Evolutionary conservation across 78 protist genomes (phyloP).

Genomic region (Ministeria vibrans): DNA sequence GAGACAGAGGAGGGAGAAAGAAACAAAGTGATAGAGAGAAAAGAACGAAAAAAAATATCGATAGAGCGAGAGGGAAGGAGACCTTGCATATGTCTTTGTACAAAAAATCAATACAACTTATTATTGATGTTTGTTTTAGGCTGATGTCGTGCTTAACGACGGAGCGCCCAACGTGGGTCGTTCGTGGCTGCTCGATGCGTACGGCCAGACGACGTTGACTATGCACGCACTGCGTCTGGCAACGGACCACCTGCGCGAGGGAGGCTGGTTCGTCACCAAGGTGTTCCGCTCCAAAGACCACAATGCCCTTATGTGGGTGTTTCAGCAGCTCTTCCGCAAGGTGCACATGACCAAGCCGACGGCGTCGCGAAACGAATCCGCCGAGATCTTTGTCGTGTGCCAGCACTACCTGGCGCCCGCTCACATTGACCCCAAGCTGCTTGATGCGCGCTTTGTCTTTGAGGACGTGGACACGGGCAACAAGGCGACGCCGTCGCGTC

Average conservation of each 20-base stretch:
- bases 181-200: slow-evolving; percentile 94
- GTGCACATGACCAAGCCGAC: slow-evolving; percentile 96
- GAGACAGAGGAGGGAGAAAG: too few species aligned
- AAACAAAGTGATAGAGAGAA: too few species aligned
- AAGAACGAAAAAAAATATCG: too few species aligned
- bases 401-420: slow-evolving; percentile 85
- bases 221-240: slow-evolving; percentile 73
- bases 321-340: slow-evolving; percentile 81
- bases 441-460: slow-evolving; percentile 83
- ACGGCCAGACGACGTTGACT: slow-evolving; percentile 79
- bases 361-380: slow-evolving; percentile 86
- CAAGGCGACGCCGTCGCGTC: neutral
- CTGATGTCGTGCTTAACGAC: slow-evolving; percentile 89
- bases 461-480: slow-evolving; percentile 34
- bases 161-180: slow-evolving; percentile 99
- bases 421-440: slow-evolving; percentile 74
- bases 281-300: slow-evolving; percentile 96
- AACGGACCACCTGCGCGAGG: slow-evolving; percentile 72
- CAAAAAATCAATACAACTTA: too few species aligned
- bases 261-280: slow-evolving; percentile 94
- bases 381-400: slow-evolving; percentile 98
- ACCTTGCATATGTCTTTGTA: too few species aligned
- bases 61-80: too few species aligned
- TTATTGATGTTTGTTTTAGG: neutral
- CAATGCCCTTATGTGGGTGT: slow-evolving; percentile 87